These are phyloP conservation scores for Ogataea naganishii DNA, from an alignment of 805 yeast genomes.

Conservation along the genomic window DNA sequence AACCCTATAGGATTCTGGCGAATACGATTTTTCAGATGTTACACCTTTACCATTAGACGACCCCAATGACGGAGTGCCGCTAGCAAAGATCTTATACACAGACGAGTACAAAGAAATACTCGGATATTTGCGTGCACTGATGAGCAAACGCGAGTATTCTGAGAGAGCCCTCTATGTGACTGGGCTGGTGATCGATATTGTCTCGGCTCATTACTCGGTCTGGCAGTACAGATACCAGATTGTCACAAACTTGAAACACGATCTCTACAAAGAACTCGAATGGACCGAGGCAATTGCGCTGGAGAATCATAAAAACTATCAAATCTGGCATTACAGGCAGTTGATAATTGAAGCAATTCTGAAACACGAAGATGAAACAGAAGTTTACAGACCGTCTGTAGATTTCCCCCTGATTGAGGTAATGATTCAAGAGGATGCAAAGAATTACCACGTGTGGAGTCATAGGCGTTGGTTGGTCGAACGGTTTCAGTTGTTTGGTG, in stretches of 20 bases:
- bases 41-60: conserved; percentile 5
- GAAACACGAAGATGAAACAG: conserved; percentile 6
- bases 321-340: conserved; percentile 93
- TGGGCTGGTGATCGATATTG: conserved; percentile 47
- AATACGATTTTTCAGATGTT: conserved; percentile 10
- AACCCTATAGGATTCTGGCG: too few relatives aligned
- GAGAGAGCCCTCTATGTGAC: conserved; percentile 68
- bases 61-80: conserved; percentile 8
- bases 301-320: conserved; percentile 83
- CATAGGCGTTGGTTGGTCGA: conserved; percentile 77
- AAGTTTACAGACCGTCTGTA: conserved; percentile 32
- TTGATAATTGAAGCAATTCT: conserved; percentile 35
- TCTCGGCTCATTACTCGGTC: conserved; percentile 87
- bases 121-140: conserved; percentile 53
- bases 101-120: conserved; percentile 59
- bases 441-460: conserved; percentile 96
- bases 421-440: conserved; percentile 72
- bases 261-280: conserved; percentile 47
- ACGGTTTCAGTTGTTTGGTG: conserved; percentile 38
- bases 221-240: conserved; percentile 70
- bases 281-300: conserved; percentile 77
- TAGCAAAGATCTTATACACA: conserved; percentile 63
- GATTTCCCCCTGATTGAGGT: conserved; percentile 60
- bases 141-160: conserved; percentile 52
- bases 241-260: conserved; percentile 26